phyloP scores from a whole-genome alignment of 1,139 yeast genomes.

The Saccharomyces hybrid region DNA sequence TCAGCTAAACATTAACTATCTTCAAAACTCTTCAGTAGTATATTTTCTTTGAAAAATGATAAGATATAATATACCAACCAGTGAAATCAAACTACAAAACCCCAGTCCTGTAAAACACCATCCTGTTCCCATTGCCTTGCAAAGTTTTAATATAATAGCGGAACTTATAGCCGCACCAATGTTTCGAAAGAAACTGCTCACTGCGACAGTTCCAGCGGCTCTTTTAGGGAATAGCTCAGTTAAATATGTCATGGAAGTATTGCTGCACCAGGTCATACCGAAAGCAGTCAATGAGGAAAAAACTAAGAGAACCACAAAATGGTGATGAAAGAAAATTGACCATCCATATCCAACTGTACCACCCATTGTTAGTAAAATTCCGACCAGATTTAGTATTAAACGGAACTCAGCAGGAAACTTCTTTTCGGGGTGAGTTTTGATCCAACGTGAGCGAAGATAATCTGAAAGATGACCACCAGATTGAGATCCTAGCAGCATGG shows the following conservation, averaged over 20 bases:
- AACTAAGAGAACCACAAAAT: slow-evolving; percentile 38
- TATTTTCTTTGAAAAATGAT: slow-evolving; percentile 13
- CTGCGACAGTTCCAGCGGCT: slow-evolving; percentile 51
- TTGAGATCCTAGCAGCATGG: slow-evolving; percentile 45
- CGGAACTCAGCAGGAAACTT: slow-evolving; percentile 40
- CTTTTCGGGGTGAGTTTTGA: slow-evolving; percentile 22
- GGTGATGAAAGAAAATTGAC: slow-evolving; percentile 41
- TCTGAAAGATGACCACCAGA: slow-evolving; percentile 48
- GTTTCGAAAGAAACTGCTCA: slow-evolving; percentile 49
- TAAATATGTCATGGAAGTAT: slow-evolving; percentile 49
- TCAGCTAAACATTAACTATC: background rate
- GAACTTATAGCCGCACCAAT: slow-evolving; percentile 52
- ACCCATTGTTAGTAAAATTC: slow-evolving; percentile 39
- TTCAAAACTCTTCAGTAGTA: background rate
- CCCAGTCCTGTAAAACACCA: slow-evolving; percentile 57
- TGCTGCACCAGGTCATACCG: slow-evolving; percentile 55
- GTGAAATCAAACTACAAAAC: slow-evolving; percentile 34
- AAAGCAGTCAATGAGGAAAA: slow-evolving; percentile 44
- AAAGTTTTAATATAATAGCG: slow-evolving; percentile 38
- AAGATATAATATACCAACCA: slow-evolving; percentile 18
- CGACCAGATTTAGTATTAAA: slow-evolving; percentile 40
- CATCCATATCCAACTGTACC: slow-evolving; percentile 53
- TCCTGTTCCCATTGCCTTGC: slow-evolving; percentile 44
- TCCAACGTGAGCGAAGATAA: slow-evolving; percentile 29
- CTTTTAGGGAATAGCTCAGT: slow-evolving; percentile 47